phyloP scores from a whole-genome alignment of 192 early-diverging fungal genomes.

The Linnemannia elongata region DNA sequence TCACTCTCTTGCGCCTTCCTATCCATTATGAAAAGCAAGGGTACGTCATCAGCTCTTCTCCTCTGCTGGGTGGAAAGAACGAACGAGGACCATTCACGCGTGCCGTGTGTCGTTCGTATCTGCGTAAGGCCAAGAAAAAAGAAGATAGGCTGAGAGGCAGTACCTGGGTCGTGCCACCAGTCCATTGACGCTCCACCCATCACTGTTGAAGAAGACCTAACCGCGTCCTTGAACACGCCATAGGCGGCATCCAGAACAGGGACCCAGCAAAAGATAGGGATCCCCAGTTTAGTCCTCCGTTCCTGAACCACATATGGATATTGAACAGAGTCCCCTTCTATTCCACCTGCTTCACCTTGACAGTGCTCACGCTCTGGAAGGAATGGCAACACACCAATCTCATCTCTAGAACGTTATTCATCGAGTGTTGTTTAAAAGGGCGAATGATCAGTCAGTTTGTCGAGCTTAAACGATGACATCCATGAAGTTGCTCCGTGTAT shows the following conservation, averaged over 20 bases:
- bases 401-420: slow-evolving; percentile 18
- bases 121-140: too few species aligned
- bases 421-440: neutral
- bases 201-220: neutral
- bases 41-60: too few species aligned
- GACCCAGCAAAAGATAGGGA: slow-evolving; percentile 53
- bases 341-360: neutral
- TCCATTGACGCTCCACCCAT: neutral
- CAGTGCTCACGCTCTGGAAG: slow-evolving; percentile 12
- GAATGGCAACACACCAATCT: slow-evolving; percentile 49
- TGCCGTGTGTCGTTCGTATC: too few species aligned
- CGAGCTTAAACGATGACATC: neutral
- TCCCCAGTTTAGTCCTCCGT: slow-evolving; percentile 44
- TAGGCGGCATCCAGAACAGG: slow-evolving; percentile 32
- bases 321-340: neutral
- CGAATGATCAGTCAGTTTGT: neutral
- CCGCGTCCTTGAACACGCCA: slow-evolving; percentile 25
- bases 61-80: too few species aligned
- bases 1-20: slow-evolving; percentile 16
- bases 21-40: neutral
- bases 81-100: neutral
- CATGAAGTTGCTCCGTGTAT: neutral
- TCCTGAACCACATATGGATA: slow-evolving; percentile 49
- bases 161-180: slow-evolving; percentile 51
- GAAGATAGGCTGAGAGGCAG: neutral